Percentiles rank a stretch among this genome's conserved stretches.
Conservation (phyloP, 2,329 filamentous ascomycete genomes). For the Nannizziopsis barbatae region DNA sequence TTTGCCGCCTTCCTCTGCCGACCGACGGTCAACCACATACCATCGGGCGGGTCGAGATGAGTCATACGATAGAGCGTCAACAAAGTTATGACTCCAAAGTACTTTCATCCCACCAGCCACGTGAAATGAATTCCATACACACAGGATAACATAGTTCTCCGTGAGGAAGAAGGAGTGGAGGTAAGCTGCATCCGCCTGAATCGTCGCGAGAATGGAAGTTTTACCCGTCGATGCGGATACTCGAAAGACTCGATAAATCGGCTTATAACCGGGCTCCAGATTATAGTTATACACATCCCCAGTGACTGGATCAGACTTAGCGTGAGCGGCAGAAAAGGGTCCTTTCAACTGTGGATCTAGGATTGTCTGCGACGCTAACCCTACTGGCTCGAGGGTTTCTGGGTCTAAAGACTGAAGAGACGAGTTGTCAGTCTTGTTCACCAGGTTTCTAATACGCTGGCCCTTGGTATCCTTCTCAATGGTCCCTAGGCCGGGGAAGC, state of each 20-base stretch:
- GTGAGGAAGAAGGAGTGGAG: slow-evolving; percentile 76
- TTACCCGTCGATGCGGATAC: slow-evolving; percentile 51
- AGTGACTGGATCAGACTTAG: slow-evolving; percentile 57
- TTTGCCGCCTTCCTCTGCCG: slow-evolving; percentile 34
- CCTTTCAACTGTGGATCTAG: slow-evolving; percentile 61
- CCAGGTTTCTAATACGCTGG: slow-evolving; percentile 39
- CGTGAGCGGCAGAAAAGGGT: slow-evolving; percentile 57
- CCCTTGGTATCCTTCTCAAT: slow-evolving; percentile 14
- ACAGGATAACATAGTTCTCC: slow-evolving; percentile 58
- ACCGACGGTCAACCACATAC: slow-evolving; percentile 59
- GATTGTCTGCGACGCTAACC: slow-evolving; percentile 46
- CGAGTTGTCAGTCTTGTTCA: slow-evolving; percentile 49
- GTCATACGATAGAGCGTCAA: slow-evolving; percentile 59
- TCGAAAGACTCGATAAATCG: slow-evolving; percentile 59
- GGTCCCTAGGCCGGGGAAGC: slow-evolving; percentile 48
- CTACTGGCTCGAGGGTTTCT: slow-evolving; percentile 60
- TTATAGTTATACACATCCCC: slow-evolving; percentile 78
- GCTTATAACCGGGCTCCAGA: slow-evolving; percentile 47
- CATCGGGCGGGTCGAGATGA: slow-evolving; percentile 48
- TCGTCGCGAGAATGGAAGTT: slow-evolving; percentile 59
- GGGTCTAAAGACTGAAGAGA: slow-evolving; percentile 54
- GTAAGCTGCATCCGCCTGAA: slow-evolving; percentile 53
- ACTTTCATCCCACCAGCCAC: slow-evolving; percentile 48
- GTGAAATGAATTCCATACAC: slow-evolving; percentile 57
- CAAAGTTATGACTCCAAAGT: slow-evolving; percentile 54